Percentiles rank a stretch among this genome's conserved stretches.
Conservation (phyloP, 148 eudicot species). For the Rhododendron simsii region DNA sequence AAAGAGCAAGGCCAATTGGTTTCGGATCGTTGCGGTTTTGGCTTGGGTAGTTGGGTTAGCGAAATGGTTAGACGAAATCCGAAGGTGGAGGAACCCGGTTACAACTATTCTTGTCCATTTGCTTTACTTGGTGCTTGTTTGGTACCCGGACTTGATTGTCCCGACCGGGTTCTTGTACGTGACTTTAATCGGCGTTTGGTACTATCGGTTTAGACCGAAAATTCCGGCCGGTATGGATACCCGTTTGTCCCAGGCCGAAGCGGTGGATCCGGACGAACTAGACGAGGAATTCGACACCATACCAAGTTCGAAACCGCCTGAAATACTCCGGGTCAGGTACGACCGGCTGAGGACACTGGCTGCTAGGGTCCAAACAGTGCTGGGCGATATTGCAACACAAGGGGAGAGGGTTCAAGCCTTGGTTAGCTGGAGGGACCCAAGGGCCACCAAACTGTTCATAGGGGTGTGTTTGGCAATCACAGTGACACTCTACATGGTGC, state of each 20-base stretch:
- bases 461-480: conserved; percentile 69
- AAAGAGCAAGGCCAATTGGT: conserved; percentile 93
- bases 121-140: conserved; percentile 77
- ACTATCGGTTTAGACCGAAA: conserved; percentile 81
- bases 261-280: conserved; percentile 71
- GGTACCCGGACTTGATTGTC: conserved; percentile 94
- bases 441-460: conserved; percentile 87
- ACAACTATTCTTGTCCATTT: conserved; percentile 79
- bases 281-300: conserved; percentile 93
- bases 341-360: conserved; percentile 79
- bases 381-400: conserved; percentile 91
- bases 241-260: conserved; percentile 72
- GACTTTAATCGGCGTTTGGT: conserved; percentile 84
- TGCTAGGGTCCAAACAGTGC: conserved; percentile 79
- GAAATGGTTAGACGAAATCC: conserved; percentile 74
- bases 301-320: conserved; percentile 77
- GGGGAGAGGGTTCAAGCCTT: conserved; percentile 90
- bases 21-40: conserved; percentile 73
- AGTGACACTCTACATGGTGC: conserved; percentile 67
- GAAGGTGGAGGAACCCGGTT: conserved; percentile 81
- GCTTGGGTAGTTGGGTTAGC: conserved; percentile 92
- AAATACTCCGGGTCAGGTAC: conserved; percentile 54
- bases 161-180: conserved; percentile 90
- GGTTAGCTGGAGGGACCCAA: conserved; percentile 97
- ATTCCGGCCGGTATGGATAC: conserved; percentile 91